A percentile compares a stretch with the other conserved stretches of the same genome.
Conservation (phyloP, 306 rosid species). For the Acacia acuminata region DNA sequence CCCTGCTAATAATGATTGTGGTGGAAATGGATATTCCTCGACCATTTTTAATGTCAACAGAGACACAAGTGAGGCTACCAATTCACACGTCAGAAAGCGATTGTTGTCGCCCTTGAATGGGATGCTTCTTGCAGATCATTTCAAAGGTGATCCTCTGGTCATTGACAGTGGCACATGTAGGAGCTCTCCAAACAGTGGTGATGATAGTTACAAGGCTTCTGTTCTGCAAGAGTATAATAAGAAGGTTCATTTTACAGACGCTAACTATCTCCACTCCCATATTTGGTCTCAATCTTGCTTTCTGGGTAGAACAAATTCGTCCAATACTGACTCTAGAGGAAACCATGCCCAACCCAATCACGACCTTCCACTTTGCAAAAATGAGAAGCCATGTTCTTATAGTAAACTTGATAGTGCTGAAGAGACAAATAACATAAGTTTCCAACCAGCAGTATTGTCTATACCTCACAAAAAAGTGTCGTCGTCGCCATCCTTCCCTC, state of each 20-base stretch:
- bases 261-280: constrained; percentile 28
- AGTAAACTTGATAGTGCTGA: constrained; percentile 28
- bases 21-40: constrained; percentile 44
- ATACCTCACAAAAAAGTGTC: constrained; percentile 40
- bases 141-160: constrained; percentile 42
- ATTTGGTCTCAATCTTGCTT: constrained; percentile 53
- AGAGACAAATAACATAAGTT: constrained; percentile 35
- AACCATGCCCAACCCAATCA: constrained; percentile 35
- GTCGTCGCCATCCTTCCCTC: constrained; percentile 48
- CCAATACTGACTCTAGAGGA: constrained; percentile 22
- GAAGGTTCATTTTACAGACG: constrained; percentile 51
- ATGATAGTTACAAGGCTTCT: constrained; percentile 34
- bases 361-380: constrained; percentile 36
- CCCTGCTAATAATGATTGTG: constrained; percentile 35
- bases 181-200: constrained; percentile 26
- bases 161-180: constrained; percentile 39
- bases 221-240: constrained; percentile 46
- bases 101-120: constrained; percentile 64
- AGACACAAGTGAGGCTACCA: constrained; percentile 38
- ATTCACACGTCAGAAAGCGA: constrained; percentile 45
- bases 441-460: constrained; percentile 36
- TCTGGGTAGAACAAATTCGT: constrained; percentile 41
- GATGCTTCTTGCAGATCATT: constrained; percentile 49
- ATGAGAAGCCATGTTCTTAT: constrained; percentile 33
- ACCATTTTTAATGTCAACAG: constrained; percentile 28